A percentile compares a stretch with the other conserved stretches of the same genome.
phyloP scores from a whole-genome alignment of 345 rosid species.

The Diplotaxis tenuifolia region DNA sequence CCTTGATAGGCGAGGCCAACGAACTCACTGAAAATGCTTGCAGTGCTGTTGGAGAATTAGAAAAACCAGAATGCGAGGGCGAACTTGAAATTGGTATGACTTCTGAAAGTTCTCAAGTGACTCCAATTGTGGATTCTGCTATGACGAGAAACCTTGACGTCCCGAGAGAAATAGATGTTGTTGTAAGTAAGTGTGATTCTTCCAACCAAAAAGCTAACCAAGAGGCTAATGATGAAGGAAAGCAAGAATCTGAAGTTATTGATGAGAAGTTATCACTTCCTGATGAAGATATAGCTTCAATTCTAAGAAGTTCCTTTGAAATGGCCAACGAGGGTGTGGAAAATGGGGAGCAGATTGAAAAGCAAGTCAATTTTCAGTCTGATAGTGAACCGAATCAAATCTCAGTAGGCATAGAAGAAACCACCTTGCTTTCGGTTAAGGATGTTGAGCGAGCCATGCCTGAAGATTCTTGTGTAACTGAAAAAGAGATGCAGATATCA shows the following conservation, averaged over 20 bases:
- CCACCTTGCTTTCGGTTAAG: slow-evolving; percentile 9
- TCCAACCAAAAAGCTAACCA: slow-evolving; percentile 15
- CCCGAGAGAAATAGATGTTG: slow-evolving; percentile 5
- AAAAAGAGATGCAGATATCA: slow-evolving; percentile 17
- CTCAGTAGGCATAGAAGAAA: slow-evolving; percentile 16
- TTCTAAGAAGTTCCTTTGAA: slow-evolving; percentile 29
- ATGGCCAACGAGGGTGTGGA: slow-evolving; percentile 12
- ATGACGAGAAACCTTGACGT: slow-evolving; percentile 9
- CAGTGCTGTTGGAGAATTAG: slow-evolving; percentile 9
- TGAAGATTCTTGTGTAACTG: slow-evolving; percentile 1
- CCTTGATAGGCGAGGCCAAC: slow-evolving; percentile 9
- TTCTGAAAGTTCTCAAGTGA: slow-evolving; percentile 5
- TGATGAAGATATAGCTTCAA: slow-evolving; percentile 38
- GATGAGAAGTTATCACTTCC: slow-evolving; percentile 26
- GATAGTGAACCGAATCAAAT: slow-evolving; percentile 13
- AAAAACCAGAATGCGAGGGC: slow-evolving; percentile 21
- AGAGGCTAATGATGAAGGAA: slow-evolving; percentile 11
- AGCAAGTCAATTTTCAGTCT: slow-evolving; percentile 3
- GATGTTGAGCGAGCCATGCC: slow-evolving; percentile 12
- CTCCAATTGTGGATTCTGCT: slow-evolving; percentile 2
- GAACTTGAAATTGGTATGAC: slow-evolving; percentile 25
- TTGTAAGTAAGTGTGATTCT: slow-evolving; percentile 6
- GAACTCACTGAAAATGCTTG: slow-evolving; percentile 2
- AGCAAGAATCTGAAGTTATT: neutral
- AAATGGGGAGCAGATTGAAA: slow-evolving; percentile 5